Evolutionary conservation across 331 rosid genomes (phyloP), one percentile per base, ranked within the genome.

Genomic region (Stylosanthes scabra): DNA sequence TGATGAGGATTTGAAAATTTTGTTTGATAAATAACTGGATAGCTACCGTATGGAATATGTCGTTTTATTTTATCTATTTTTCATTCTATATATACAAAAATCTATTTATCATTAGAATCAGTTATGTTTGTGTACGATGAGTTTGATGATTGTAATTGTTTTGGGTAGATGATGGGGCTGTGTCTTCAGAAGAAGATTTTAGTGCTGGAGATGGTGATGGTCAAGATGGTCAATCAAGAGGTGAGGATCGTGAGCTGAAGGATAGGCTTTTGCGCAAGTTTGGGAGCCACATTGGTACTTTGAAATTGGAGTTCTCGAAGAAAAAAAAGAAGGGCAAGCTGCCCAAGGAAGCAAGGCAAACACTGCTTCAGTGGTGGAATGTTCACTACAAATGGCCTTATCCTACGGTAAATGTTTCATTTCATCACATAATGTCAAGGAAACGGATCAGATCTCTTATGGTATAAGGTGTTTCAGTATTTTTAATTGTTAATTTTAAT

Each of bases 321-420:
- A 91, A 89, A 86, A 93, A 86, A 81, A 93, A 91, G 85, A 93
- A 91, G 74, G 97, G 96, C 77, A 93, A 93, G 88, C 88, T 91
- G n/a, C 98, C 98, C 0, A 91, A 90, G 80, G 97, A 93, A 80
- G 98, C 97, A 15, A 85, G 97, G 67, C 96, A 87, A 79, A 72
- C 80, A 5, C 81, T 93, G 40, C 88, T 91, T 47, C 92, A 89
- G 11, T 93, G 98, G 98, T 93, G 98, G 98, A 86, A 70, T 76
- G 68, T 81, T 71, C 98, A 93, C 75, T 82, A 77, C 76, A 93
- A 91, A 79, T 93, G 98, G 98, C 98, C 98, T 6, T 93, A 93
- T 81, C 98, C 98, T 6, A 93, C 98, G 89, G 98, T 93, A 87
- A 52, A 12, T 63, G 2, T 39, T 52, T 74, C 45, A 34, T 42